Percentiles rank a stretch among this genome's conserved stretches.
Conservation (phyloP, 2,329 filamentous ascomycete species). For the Cyclaneusma minus region DNA sequence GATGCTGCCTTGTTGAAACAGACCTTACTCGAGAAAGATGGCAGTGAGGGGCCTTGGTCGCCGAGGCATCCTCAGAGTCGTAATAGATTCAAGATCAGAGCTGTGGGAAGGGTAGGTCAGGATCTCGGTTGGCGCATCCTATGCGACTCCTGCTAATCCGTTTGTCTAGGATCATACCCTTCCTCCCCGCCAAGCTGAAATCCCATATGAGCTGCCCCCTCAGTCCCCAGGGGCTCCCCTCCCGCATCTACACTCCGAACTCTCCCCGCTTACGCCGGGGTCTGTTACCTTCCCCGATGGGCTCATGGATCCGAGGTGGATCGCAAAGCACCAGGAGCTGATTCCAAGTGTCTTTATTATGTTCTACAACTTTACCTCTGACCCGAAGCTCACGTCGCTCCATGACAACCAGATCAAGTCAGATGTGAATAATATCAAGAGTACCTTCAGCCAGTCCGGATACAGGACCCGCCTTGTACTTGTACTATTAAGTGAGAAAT, state of each 20-base stretch:
- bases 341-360: conserved; percentile 69
- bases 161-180: conserved; percentile 31
- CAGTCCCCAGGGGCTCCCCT: conserved; percentile 17
- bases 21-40: conserved; percentile 52
- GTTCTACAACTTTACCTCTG: conserved; percentile 64
- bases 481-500: conserved; percentile 61
- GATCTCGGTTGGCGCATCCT: conserved; percentile 10
- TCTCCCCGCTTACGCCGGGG: conserved; percentile 74
- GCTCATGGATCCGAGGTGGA: conserved; percentile 66
- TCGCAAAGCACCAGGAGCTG: conserved; percentile 74
- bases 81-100: conserved; percentile 51
- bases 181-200: conserved; percentile 39
- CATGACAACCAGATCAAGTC: conserved; percentile 77
- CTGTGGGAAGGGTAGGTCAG: conserved; percentile 61
- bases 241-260: conserved; percentile 68
- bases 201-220: conserved; percentile 30
- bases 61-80: conserved; percentile 30
- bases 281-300: conserved; percentile 84
- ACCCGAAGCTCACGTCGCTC: conserved; percentile 58
- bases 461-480: conserved; percentile 68
- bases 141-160: conserved; percentile 10
- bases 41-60: conserved; percentile 51
- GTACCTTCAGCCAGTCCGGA: conserved; percentile 48
- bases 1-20: conserved; percentile 51
- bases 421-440: conserved; percentile 68